Evolutionary conservation across 2,329 filamentous ascomycete species (phyloP), one percentile per base, ranked within the genome.

Genomic region (Botrytis medusae): DNA sequence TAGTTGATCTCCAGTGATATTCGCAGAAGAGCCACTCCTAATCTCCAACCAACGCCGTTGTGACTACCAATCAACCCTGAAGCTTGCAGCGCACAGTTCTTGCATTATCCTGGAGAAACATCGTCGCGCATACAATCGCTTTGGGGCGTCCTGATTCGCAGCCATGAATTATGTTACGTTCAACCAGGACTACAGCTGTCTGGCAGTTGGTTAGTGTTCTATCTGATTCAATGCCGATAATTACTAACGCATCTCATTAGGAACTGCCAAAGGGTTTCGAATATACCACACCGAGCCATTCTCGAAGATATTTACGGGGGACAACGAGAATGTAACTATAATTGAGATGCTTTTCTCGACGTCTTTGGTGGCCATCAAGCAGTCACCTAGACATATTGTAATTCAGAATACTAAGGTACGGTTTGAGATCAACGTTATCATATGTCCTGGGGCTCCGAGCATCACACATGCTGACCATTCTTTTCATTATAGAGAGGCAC

Each of bases 291-390:
- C 95, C 77, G 96, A 98, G 78, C 95, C 96, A 0, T 99, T 98
- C 82, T 92, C 92, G 78, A 96, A 97, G 83, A 94, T 95, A 81
- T 98, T 96, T 83, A 95, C 95, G 82, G 96, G 93, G 80, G 93
- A 95, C 81, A 94, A 98, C 81, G 94, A 93, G 74, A 97, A 98
- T 82, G 95, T 99, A 72, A 93, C 94, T 64, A 94, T 98, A 77
- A 92, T 98, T 79, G 96, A 99, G 85, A 98, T 98, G 95, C 90
- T 99, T 77, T 99, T 99, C 84, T 98, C 95, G 46, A 98, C 96
- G 46, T 98, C 96, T 3, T 89, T 99, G 51, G 95, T 99, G 73
- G 96, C 96, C 71, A 87, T 98, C 72, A 95, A 98, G 76, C 87
- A 97, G 60, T 98, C 96, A 32, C 96, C 96, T 8, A 89, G 96